Evolutionary conservation across 768 basidiomycete genomes (phyloP), one percentile per base, ranked within the genome.

Genomic region (Trametes meyenii): DNA sequence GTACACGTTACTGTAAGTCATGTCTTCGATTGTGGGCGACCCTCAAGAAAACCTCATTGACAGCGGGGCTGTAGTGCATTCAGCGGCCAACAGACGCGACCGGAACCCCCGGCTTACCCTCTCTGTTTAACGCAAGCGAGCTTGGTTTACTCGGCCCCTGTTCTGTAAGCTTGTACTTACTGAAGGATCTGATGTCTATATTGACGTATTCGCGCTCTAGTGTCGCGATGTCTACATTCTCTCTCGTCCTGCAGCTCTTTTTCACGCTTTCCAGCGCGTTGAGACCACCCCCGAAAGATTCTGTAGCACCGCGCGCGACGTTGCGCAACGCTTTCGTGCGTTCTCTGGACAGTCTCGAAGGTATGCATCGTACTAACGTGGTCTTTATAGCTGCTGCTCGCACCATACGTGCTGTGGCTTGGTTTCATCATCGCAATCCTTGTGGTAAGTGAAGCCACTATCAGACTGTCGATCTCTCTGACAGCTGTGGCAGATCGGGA

Each of bases 171-270:
- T 66, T 1, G 8, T 6, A 10, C 24, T 8, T 35, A 6, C 46
- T 39, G 26, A 5, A 14, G 26, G 24, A 35, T 4, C 23, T 10
- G 7, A 10, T 36, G 23, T 3, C 3, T 2, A 23, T 10, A 24
- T 19, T 23, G 11, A 26, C 29, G 26, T 45, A 3, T 39, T 12
- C 33, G 3, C n/a, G 1, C 26, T 1, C 46, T 17, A 64, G 62
- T 12, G 62, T 64, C 42, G 62, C 62, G 43, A 64, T 64, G 62
- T 55, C 62, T 7, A 64, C 62, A 19, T 64, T 64, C 26, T 53
- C 62, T 3, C 62, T 64, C 35, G 62, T 64, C n/a, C 49, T 64
- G 42, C 62, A 64, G 26, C 50, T 64, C 17, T 60, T 48, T 49
- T 55, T 64, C 53, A 64, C 62, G 35, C 54, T 64, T 17, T 42